Evolutionary conservation across 768 basidiomycete species (phyloP).

Genomic region (Peribolospora kevripleyi): DNA sequence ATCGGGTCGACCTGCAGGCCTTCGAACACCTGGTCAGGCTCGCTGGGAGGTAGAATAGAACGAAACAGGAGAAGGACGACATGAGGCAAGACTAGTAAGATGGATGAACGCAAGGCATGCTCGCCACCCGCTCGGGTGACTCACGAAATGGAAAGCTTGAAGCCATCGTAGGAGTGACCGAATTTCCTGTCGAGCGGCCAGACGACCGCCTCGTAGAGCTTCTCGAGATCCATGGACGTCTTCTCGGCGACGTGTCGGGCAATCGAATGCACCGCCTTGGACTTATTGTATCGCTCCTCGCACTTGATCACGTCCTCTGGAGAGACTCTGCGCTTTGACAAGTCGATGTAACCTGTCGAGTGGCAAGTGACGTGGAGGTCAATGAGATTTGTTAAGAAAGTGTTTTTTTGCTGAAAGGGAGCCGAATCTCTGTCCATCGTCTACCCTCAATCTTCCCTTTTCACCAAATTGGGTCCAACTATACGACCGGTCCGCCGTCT

Average conservation of each 20-base stretch:
- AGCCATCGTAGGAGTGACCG: conserved; percentile 90
- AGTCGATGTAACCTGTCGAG: conserved; percentile 73
- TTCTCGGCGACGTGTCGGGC: conserved; percentile 23
- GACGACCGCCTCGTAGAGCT: conserved; percentile 65
- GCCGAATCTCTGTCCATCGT: too few relatives aligned
- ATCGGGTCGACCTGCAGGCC: conserved; percentile 33
- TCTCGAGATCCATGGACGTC: conserved; percentile 33
- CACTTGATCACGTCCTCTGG: conserved; percentile 98
- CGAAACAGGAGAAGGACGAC: not conserved
- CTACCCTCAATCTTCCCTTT: too few relatives aligned
- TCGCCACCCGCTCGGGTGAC: conserved; percentile 15
- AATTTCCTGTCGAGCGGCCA: conserved; percentile 86
- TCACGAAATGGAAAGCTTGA: conserved; percentile 84
- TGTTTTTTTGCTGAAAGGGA: too few relatives aligned
- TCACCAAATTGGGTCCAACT: too few relatives aligned
- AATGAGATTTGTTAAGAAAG: too few relatives aligned
- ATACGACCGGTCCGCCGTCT: too few relatives aligned
- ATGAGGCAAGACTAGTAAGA: not conserved
- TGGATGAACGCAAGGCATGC: not conserved
- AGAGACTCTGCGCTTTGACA: conserved; percentile 91
- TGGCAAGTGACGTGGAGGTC: too few relatives aligned
- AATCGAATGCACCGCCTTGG: conserved; percentile 55
- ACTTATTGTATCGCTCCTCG: conserved; percentile 95
- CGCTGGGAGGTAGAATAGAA: conserved; percentile 22
- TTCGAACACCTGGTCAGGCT: conserved; percentile 57